Base-by-base conservation (phyloP, 345 rosid genomes). In the Hibiscus tridactylites region DNA sequence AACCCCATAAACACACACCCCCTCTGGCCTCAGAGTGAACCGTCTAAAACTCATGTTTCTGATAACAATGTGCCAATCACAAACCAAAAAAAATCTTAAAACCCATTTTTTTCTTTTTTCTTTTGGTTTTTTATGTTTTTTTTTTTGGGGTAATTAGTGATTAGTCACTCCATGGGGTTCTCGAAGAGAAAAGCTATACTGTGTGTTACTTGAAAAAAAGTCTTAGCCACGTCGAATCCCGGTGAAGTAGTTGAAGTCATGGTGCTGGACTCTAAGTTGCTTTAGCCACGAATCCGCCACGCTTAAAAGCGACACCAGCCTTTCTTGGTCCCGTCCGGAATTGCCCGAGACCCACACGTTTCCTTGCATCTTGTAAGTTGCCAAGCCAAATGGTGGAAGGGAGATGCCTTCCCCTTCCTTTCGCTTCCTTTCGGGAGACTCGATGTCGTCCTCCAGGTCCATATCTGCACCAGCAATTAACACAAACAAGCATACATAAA, bases 321-420 rank as follows among this genome's bases (percentile, higher is more conserved):
- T 85, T 6, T 91, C 97, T 47, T 87, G 96, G 88, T 88, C 98
- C 85, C 79, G 77, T 4, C 98, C 96, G 50, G 72, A 72, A 50
- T 92, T 87, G 61, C 89, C 96, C 1, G 91, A 82, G 44, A 87
- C 84, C 99, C 99, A 96, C 71, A 96, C 88, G 47, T 84, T 82
- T 37, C 99, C 98, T 83, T 92, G 98, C 98, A 96, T 92, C 85
- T 96, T 96, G 87, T 96, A 96, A 63, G 97, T 96, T 15, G 98
- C 97, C 83, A 96, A 73, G 5, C 98, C 99, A 24, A 96, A 96
- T 65, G 98, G 86, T 37, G 84, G 83, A 12, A 96, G 80, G 15
- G 89, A 79, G 58, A 89, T 78, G 31, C 81, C 82, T 72, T 91
- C 96, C 44, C 88, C 90, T 80, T 82, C 87, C 85, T 85, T 81